A percentile compares a stretch with the other conserved stretches of the same genome.
Conservation (phyloP, 305 asterid genomes). For the Nicotiana rustica region DNA sequence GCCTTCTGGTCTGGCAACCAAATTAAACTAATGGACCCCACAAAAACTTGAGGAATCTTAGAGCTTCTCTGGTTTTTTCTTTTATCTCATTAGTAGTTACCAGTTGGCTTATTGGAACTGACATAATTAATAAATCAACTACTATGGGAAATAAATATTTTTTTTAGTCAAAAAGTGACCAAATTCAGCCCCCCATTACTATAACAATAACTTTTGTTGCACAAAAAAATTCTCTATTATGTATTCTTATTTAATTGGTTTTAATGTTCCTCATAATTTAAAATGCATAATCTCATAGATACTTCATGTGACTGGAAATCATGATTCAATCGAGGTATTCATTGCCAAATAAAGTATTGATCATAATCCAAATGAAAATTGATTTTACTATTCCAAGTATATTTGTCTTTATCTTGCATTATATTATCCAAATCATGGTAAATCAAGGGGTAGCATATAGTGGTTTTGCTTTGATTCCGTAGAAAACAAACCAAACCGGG, state of each 20-base stretch:
- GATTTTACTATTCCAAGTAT: neutral
- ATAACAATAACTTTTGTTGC: constrained; percentile 41
- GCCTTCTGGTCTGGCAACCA: constrained; percentile 41
- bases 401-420: neutral
- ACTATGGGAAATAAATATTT: neutral
- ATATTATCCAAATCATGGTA: neutral
- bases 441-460: neutral
- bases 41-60: neutral
- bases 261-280: constrained; percentile 36
- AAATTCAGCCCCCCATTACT: constrained; percentile 52
- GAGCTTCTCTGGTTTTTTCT: neutral
- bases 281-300: constrained; percentile 48
- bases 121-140: constrained; percentile 38
- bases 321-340: constrained; percentile 13
- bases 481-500: too few species aligned
- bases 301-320: constrained; percentile 49
- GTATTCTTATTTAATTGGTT: constrained; percentile 29
- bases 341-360: neutral
- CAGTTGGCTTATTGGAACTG: constrained; percentile 52
- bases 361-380: neutral
- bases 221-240: constrained; percentile 29
- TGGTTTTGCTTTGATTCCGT: neutral
- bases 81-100: constrained; percentile 40
- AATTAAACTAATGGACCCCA: constrained; percentile 39
- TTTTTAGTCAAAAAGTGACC: constrained; percentile 43